phyloP scores from a whole-genome alignment of 2,329 filamentous ascomycete genomes.

The Dendryphion nanum region DNA sequence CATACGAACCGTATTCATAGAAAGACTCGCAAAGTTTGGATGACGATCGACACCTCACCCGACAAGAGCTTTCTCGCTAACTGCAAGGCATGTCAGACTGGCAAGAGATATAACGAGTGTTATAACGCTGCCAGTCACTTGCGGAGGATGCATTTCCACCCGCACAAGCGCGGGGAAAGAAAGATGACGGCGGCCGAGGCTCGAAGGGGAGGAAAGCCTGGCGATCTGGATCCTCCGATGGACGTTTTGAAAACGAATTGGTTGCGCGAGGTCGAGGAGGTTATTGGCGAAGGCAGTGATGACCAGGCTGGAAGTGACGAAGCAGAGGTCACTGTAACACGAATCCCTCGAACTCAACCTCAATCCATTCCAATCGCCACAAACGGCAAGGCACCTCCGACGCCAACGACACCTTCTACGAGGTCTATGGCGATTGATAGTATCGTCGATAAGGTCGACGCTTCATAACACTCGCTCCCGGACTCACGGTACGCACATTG shows the following conservation, averaged over 20 bases:
- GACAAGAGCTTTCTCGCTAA: constrained; percentile 67
- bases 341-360: constrained; percentile 11
- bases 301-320: constrained; percentile 17
- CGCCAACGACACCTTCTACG: constrained; percentile 37
- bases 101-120: constrained; percentile 84
- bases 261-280: constrained; percentile 57
- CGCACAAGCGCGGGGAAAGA: constrained; percentile 54
- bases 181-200: constrained; percentile 58
- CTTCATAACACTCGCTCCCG: too few relatives aligned
- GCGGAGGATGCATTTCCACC: constrained; percentile 82
- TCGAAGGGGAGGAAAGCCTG: constrained; percentile 59
- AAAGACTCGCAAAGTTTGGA: constrained; percentile 59
- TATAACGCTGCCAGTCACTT: constrained; percentile 94
- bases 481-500: too few relatives aligned
- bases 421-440: constrained; percentile 41
- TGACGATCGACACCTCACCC: constrained; percentile 61
- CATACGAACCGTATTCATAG: constrained; percentile 66
- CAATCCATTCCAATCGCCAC: constrained; percentile 13
- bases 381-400: constrained; percentile 34
- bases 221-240: constrained; percentile 56
- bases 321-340: constrained; percentile 17
- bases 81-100: constrained; percentile 76
- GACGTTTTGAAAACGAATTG: constrained; percentile 58
- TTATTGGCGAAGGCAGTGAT: constrained; percentile 28
- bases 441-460: constrained; percentile 39